Evolutionary conservation across 257 asterid genomes (phyloP), one percentile per base, ranked within the genome.

Genomic region (Anisodus tanguticus): DNA sequence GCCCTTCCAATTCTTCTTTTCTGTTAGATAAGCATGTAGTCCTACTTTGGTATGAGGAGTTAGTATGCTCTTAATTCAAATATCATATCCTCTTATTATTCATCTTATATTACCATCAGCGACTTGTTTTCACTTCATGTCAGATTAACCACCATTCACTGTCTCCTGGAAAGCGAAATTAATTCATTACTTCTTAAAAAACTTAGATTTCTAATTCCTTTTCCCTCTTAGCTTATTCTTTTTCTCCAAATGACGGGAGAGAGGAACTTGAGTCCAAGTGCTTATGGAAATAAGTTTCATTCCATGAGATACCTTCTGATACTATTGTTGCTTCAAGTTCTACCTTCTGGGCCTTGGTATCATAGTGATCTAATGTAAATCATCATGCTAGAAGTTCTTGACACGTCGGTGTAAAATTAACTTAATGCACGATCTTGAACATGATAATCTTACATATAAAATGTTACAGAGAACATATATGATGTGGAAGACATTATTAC

Each of bases 251-350:
- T 88, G 89, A 60, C 83, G 95, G 98, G 98, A 93, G 85, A 90
- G 94, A 69, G 26, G 26, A 92, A 89, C 86, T 89, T 88, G 85
- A 94, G 92, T 60, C 90, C 84, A 31, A 85, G 92, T 22, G 26
- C 26, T 22, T 87, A 55, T 9, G 60, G 93, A 91, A 91, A 88
- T 83, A 93, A 91, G 87, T 88, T 92, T 69, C 98, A 90, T 88
- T 92, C 98, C 43, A 82, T 94, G 89, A 92, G 97, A 88, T 92
- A 95, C 86, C 86, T 97, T 86, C 97, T 95, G 82, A 93, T 95
- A 87, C 99, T 95, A 81, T 85, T 95, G 88, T 90, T 97, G 94
- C 99, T 95, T 64, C 99, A 95, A 90, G 90, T 93, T 85, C 87
- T 95, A 55, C 97, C 26, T 22, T 22, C 26, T 22, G 26, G 26